These are phyloP conservation scores for Strigomonas culicis DNA, from an alignment of 208 protist species.

Conservation along the genomic window DNA sequence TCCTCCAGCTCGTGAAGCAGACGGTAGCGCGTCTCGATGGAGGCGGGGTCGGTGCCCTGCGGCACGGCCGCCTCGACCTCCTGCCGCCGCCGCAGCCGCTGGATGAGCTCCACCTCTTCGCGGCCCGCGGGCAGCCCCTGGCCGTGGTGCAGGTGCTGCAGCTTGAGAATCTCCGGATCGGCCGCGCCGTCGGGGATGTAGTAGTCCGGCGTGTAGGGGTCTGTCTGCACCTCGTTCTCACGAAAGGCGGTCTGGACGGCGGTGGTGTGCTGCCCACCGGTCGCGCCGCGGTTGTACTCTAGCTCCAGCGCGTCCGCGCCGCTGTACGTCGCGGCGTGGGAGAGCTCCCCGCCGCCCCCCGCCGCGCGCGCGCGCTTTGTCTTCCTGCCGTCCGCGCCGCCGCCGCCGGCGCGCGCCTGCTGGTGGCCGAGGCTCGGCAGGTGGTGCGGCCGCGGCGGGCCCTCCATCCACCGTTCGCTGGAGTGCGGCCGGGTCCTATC, in stretches of 20 bases:
- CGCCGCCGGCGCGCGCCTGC: too few species aligned
- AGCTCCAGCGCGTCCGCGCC: constrained; percentile 14
- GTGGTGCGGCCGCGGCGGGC: constrained; percentile 24
- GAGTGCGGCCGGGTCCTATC: too few species aligned
- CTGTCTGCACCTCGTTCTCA: constrained; percentile 89
- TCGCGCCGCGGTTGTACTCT: neutral
- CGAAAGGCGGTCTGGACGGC: constrained; percentile 68
- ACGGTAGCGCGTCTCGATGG: constrained; percentile 39
- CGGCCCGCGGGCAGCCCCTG: constrained; percentile 68
- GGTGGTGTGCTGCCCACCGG: constrained; percentile 18
- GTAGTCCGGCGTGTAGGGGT: constrained; percentile 88
- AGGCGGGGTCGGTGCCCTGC: constrained; percentile 43
- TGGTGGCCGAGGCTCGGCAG: constrained; percentile 28
- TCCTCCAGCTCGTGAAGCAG: constrained; percentile 77
- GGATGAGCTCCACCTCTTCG: constrained; percentile 86
- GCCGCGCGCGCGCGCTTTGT: too few species aligned
- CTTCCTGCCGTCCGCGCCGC: too few species aligned
- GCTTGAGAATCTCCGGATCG: constrained; percentile 65
- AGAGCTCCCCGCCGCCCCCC: too few species aligned
- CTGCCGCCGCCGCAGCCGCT: constrained; percentile 82
- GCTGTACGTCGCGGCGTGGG: constrained; percentile 8
- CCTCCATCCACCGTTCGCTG: too few species aligned
- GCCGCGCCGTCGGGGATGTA: constrained; percentile 56
- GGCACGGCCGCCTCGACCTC: constrained; percentile 64
- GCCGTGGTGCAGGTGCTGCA: constrained; percentile 60